phyloP scores from a whole-genome alignment of 1,284 basidiomycete species.

The Trichosporon ovoides region DNA sequence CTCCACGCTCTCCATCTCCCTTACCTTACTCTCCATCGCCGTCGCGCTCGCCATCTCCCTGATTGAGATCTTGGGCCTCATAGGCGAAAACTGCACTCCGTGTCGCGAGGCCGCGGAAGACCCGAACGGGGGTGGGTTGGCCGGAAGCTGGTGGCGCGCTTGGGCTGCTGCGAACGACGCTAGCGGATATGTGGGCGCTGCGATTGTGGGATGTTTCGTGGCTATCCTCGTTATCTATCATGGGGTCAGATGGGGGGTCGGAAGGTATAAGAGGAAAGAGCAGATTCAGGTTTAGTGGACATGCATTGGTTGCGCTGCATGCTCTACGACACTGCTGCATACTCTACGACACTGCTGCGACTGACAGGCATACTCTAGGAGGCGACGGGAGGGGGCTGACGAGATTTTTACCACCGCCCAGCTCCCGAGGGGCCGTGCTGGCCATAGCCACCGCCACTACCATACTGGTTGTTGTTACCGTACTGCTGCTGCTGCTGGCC shows the following conservation, averaged over 20 bases:
- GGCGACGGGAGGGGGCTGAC: too few relatives aligned
- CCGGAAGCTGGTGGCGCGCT: slow-evolving; percentile 76
- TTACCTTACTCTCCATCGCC: slow-evolving; percentile 75
- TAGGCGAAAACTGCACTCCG: slow-evolving; percentile 64
- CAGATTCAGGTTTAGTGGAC: too few relatives aligned
- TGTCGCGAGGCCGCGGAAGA: slow-evolving; percentile 64
- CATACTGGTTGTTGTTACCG: not conserved
- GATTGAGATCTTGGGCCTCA: slow-evolving; percentile 77
- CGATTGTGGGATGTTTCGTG: slow-evolving; percentile 67
- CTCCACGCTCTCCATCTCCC: slow-evolving; percentile 68
- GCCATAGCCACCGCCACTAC: not conserved
- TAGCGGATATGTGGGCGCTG: slow-evolving; percentile 77
- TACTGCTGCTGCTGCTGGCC: slow-evolving; percentile 4
- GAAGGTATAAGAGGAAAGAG: slow-evolving; percentile 5
- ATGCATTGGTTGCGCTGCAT: too few relatives aligned
- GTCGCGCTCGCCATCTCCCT: slow-evolving; percentile 79
- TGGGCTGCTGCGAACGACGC: slow-evolving; percentile 75
- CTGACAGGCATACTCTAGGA: too few relatives aligned
- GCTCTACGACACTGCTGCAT: too few relatives aligned
- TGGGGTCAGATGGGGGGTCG: slow-evolving; percentile 24
- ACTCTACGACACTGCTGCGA: too few relatives aligned
- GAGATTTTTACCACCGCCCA: too few relatives aligned
- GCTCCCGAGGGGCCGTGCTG: too few relatives aligned
- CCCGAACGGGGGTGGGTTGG: slow-evolving; percentile 64
- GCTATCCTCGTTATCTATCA: slow-evolving; percentile 34